Evolutionary conservation across 768 basidiomycete species (phyloP).

Genomic region (Epithele typhae): DNA sequence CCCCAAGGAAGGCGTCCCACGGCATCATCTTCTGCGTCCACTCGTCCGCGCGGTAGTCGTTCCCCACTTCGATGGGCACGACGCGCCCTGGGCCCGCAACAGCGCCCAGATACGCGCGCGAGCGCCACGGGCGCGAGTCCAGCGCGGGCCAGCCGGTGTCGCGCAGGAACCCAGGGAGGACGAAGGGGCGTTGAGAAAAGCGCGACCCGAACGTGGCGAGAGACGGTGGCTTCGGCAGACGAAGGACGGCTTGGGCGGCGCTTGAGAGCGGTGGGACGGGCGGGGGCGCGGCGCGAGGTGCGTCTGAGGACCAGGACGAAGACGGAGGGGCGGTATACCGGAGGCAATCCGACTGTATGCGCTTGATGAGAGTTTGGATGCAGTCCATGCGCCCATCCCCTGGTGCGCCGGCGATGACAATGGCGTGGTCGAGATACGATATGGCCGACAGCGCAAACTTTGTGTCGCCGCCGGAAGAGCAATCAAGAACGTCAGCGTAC

Average conservation of each 20-base stretch:
- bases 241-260: slow-evolving; percentile 29
- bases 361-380: slow-evolving; percentile 56
- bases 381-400: slow-evolving; percentile 57
- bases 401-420: slow-evolving; percentile 79
- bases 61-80: slow-evolving; percentile 88
- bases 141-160: slow-evolving; percentile 89
- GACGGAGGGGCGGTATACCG: neutral
- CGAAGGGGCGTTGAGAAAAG: slow-evolving; percentile 57
- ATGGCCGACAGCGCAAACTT: slow-evolving; percentile 42
- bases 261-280: slow-evolving; percentile 1
- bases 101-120: slow-evolving; percentile 60
- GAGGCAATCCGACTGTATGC: slow-evolving; percentile 47
- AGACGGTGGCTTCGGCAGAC: slow-evolving; percentile 48
- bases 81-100: slow-evolving; percentile 76
- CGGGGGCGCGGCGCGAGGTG: neutral
- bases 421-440: slow-evolving; percentile 65
- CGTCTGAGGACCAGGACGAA: neutral
- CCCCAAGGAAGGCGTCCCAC: slow-evolving; percentile 72
- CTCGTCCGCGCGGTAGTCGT: slow-evolving; percentile 70
- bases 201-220: slow-evolving; percentile 42
- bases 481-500: slow-evolving; percentile 31
- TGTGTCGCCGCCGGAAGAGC: slow-evolving; percentile 8
- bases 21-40: slow-evolving; percentile 81
- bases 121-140: slow-evolving; percentile 63
- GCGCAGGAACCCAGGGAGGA: slow-evolving; percentile 55